Evolutionary conservation across 176 grass and related monocot species (phyloP).

Genomic region (Hordeum vulgare): MorexV3_pseudomolecules_assembly NC_058518.1:494885301-494885800

Average conservation of each 20-base stretch:
- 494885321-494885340: too few relatives aligned
- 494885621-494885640: background rate
- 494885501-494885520: background rate
- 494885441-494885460: conserved; percentile 88
- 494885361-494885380: too few relatives aligned
- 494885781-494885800: background rate
- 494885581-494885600: background rate
- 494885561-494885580: background rate
- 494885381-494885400: too few relatives aligned
- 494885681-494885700: background rate
- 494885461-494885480: conserved; percentile 10
- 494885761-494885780: too few relatives aligned
- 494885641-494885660: background rate
- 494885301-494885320: too few relatives aligned
- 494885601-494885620: background rate
- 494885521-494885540: background rate
- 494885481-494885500: background rate
- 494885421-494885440: conserved; percentile 64
- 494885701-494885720: background rate
- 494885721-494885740: background rate
- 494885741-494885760: background rate
- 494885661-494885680: background rate
- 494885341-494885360: conserved; percentile 68
- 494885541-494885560: conserved; percentile 5
- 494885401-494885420: conserved; percentile 39